Evolutionary conservation across 2,329 filamentous ascomycete species (phyloP), one percentile per base, ranked within the genome.

Genomic region (Aspergillus viridinutans): DNA sequence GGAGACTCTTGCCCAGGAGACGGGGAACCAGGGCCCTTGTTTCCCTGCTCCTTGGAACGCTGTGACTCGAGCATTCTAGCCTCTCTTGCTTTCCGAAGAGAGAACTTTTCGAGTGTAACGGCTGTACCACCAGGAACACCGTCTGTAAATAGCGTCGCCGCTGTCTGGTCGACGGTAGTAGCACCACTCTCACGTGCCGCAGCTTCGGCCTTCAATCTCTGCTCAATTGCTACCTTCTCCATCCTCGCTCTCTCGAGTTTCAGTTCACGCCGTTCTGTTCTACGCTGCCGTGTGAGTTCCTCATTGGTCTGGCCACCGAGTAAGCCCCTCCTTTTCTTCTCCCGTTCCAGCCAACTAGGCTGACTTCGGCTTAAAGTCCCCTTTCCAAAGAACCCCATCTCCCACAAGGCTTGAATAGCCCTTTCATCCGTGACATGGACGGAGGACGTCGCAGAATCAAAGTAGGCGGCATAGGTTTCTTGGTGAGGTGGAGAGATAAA

Each of bases 331-430:
- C 88, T 83, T 28, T 88, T 86, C 72, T 90, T 88, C 74, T 96
- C 91, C 61, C 89, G 83, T 62, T 90, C 89, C 52, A 96, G 74
- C 94, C 94, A 99, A 64, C 87, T 94, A 3, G 93, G 93, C 72
- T 99, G 93, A 79, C 92, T 97, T 66, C 95, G 86, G 77, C 92
- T 97, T 57, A 97, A 79, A 65, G 81, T 93, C 48, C 94, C 94
- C 74, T 97, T 97, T 50, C 95, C 95, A 74, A 93, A 99, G 76
- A 99, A 99, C 4, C 94, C 94, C 77, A 95, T 90, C 74, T 96
- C 90, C 94, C 95, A 99, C 25, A 99, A 76, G 1, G 88, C 90
- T 54, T 89, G 83, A 60, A 95, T 87, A 3, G 90, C 87, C 55
- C 81, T 80, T 26, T 85, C 80, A 71, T 97, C 88, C 20, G 85